Conservation (phyloP, 78 protist species). For the Dictyostelium brefeldianum region DNA sequence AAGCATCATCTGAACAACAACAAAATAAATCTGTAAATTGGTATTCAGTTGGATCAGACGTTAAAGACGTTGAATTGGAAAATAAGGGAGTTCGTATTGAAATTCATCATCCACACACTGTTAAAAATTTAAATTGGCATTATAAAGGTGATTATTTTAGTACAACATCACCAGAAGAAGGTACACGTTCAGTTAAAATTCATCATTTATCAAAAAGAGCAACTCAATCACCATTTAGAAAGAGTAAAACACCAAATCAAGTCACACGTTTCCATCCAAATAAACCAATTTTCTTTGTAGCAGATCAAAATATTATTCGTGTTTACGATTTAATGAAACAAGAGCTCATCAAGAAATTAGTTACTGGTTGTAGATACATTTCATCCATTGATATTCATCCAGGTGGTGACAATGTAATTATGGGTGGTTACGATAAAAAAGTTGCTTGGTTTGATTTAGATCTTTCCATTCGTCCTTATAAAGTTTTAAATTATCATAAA, state of each 20-base stretch:
- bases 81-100: constrained; percentile 24
- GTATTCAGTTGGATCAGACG: background rate
- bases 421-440: constrained; percentile 93
- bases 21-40: constrained; percentile 24
- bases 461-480: constrained; percentile 92
- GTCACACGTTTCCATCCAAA: constrained; percentile 96
- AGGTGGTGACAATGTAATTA: constrained; percentile 93
- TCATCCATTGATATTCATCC: constrained; percentile 95
- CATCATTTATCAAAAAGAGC: constrained; percentile 71
- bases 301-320: constrained; percentile 86
- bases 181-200: constrained; percentile 47
- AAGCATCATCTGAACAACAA: constrained; percentile 11
- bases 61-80: background rate
- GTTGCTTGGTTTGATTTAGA: constrained; percentile 99
- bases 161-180: constrained; percentile 86
- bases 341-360: constrained; percentile 77
- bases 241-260: constrained; percentile 66
- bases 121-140: constrained; percentile 93
- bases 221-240: constrained; percentile 82
- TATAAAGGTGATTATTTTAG: constrained; percentile 96
- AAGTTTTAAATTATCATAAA: constrained; percentile 93
- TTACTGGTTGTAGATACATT: constrained; percentile 84
- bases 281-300: constrained; percentile 95
- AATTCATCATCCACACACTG: constrained; percentile 20
- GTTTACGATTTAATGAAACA: constrained; percentile 92